These are phyloP conservation scores for Kluyveromyces marxianus DNA, from an alignment of 1,139 yeast genomes.

Conservation along the genomic window DNA sequence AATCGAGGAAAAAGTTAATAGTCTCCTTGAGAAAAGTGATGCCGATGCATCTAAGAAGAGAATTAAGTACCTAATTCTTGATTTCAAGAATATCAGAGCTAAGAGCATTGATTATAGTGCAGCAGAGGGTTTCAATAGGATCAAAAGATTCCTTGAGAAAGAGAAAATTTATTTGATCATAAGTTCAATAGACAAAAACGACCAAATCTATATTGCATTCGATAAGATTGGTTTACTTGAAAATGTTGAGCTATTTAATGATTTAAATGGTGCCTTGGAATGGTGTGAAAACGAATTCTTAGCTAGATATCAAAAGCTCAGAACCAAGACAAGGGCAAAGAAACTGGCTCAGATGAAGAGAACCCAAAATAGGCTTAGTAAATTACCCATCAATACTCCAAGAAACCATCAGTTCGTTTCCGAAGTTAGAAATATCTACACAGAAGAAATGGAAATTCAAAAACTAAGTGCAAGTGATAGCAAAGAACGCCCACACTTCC, in stretches of 20 bases:
- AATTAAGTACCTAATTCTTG: constrained; percentile 70
- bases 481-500: constrained; percentile 23
- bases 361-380: constrained; percentile 10
- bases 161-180: constrained; percentile 66
- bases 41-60: constrained; percentile 34
- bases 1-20: constrained; percentile 68
- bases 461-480: constrained; percentile 38
- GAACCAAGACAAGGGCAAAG: constrained; percentile 21
- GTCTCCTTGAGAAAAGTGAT: constrained; percentile 47
- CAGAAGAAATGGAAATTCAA: constrained; percentile 28
- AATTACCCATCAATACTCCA: constrained; percentile 33
- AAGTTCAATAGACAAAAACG: constrained; percentile 68
- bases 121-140: constrained; percentile 89
- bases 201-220: constrained; percentile 52
- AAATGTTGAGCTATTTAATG: constrained; percentile 36
- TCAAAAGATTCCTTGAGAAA: constrained; percentile 67
- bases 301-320: constrained; percentile 48
- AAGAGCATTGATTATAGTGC: constrained; percentile 84
- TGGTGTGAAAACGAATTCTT: constrained; percentile 94
- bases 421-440: constrained; percentile 32
- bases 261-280: constrained; percentile 81
- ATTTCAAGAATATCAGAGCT: constrained; percentile 68
- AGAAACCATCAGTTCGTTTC: constrained; percentile 34
- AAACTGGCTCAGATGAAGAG: constrained; percentile 12
- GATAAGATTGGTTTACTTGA: constrained; percentile 69